Evolutionary conservation across 495 filamentous ascomycete genomes (phyloP).

Genomic region (Lophiostoma macrostomum): DNA sequence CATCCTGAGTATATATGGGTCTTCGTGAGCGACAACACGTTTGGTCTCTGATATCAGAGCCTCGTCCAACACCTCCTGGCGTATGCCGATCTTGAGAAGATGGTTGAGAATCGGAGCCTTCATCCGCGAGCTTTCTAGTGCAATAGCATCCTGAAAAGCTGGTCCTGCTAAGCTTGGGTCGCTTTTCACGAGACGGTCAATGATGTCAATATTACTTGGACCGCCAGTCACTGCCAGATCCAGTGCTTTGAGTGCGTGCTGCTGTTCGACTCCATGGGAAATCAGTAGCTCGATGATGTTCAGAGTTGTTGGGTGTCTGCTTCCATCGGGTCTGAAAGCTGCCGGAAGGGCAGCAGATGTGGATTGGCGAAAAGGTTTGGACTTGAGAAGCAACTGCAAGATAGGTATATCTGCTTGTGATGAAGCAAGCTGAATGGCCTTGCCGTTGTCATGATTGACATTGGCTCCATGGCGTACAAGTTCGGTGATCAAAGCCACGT

Average conservation of each 20-base stretch:
- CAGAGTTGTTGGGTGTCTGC: conserved; percentile 3
- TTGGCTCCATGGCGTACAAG: conserved; percentile 18
- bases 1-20: conserved; percentile 7
- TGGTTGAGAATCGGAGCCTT: conserved; percentile 5
- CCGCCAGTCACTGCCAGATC: conserved; percentile 13
- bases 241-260: conserved; percentile 2
- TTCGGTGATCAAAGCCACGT: conserved; percentile 18
- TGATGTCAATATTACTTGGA: conserved; percentile 22
- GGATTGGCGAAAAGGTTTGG: conserved; percentile 3
- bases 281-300: conserved; percentile 22
- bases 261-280: neutral
- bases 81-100: conserved; percentile 12
- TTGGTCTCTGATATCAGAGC: conserved; percentile 15
- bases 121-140: neutral
- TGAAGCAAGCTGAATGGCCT: conserved; percentile 12
- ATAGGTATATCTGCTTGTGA: conserved; percentile 17
- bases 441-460: conserved; percentile 20
- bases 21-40: neutral
- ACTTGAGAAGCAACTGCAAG: conserved; percentile 9
- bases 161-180: conserved; percentile 2
- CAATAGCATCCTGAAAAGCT: conserved; percentile 11
- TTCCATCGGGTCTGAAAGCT: conserved; percentile 8
- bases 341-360: conserved; percentile 18
- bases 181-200: conserved; percentile 13
- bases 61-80: conserved; percentile 6